Base-by-base conservation (phyloP, 495 filamentous ascomycete species). In the Oidiodendron maius region DNA sequence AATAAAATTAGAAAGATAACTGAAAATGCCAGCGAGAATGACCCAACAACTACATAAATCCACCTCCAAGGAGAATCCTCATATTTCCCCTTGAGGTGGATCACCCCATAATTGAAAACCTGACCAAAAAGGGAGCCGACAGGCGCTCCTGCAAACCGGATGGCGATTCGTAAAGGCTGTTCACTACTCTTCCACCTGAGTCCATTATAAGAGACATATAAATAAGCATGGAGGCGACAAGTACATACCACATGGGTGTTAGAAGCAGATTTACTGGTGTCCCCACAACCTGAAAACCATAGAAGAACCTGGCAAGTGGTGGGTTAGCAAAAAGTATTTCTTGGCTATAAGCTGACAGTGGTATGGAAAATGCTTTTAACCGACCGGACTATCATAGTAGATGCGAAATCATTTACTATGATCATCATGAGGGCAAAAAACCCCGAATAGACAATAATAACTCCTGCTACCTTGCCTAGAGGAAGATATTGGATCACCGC, bases 141-240 rank as follows among this genome's bases (percentile, higher is more conserved):
- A 30, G 42, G 4, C 12, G 42, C 42, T 8, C 42, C 42, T 16
- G 42, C 8, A 17, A 10, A 9, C 36, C 36, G 18, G 6, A 39
- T 9, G 9, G 11, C 25, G 6, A 45, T 45, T 8, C 42, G 12
- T 23, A 45, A 26, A 10, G 22, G 22, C 17, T 45, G 42, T 20
- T 45, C 42, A 4, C 34, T n/a, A 4, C 4, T 34, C 17, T 45
- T 45, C 42, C 42, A 45, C 42, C 42, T n/a, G n/a, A n/a, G n/a
- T n/a, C n/a, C n/a, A n/a, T n/a, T n/a, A n/a, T n/a, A n/a, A n/a
- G n/a, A n/a, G n/a, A n/a, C n/a, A n/a, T n/a, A n/a, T n/a, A n/a
- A n/a, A n/a, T n/a, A n/a, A n/a, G n/a, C n/a, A n/a, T n/a, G n/a
- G n/a, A n/a, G n/a, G n/a, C n/a, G n/a, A n/a, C n/a, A n/a, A n/a